These are phyloP conservation scores for Olyra latifolia DNA, from an alignment of 176 grass and related monocot species.

Conservation along the genomic window DNA sequence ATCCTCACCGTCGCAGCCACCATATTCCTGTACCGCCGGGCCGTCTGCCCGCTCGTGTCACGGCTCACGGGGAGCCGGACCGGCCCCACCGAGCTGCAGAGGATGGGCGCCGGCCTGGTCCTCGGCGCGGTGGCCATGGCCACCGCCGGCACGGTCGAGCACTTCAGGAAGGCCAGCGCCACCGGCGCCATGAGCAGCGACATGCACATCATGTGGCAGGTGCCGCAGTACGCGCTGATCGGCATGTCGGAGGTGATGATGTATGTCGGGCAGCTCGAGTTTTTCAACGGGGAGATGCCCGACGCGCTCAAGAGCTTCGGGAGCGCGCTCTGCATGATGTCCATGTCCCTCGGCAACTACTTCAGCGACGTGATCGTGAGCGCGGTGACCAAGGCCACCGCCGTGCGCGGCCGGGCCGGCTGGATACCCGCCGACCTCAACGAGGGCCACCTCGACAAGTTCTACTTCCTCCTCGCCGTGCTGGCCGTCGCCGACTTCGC, in stretches of 20 bases:
- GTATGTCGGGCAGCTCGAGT: constrained; percentile 96
- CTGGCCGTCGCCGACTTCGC: constrained; percentile 62
- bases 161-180: constrained; percentile 43
- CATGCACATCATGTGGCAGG: constrained; percentile 88
- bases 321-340: constrained; percentile 93
- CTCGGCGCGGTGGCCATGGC: constrained; percentile 74
- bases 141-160: constrained; percentile 73
- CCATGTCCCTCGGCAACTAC: constrained; percentile 94
- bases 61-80: constrained; percentile 32
- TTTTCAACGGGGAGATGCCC: constrained; percentile 84
- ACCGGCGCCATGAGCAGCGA: constrained; percentile 41
- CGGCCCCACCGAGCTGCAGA: constrained; percentile 68
- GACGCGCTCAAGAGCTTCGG: constrained; percentile 93
- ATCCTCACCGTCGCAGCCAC: constrained; percentile 68
- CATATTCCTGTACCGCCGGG: constrained; percentile 79
- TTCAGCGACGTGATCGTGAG: constrained; percentile 85
- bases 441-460: constrained; percentile 76
- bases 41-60: constrained; percentile 51
- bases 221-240: constrained; percentile 80
- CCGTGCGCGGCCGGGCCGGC: constrained; percentile 31
- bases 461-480: constrained; percentile 81
- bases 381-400: constrained; percentile 60
- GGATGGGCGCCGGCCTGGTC: constrained; percentile 85
- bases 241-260: constrained; percentile 95
- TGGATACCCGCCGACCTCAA: constrained; percentile 91